Evolutionary conservation across 2,329 filamentous ascomycete species (phyloP).

Genomic region (Reticulascus tulasneorum): DNA sequence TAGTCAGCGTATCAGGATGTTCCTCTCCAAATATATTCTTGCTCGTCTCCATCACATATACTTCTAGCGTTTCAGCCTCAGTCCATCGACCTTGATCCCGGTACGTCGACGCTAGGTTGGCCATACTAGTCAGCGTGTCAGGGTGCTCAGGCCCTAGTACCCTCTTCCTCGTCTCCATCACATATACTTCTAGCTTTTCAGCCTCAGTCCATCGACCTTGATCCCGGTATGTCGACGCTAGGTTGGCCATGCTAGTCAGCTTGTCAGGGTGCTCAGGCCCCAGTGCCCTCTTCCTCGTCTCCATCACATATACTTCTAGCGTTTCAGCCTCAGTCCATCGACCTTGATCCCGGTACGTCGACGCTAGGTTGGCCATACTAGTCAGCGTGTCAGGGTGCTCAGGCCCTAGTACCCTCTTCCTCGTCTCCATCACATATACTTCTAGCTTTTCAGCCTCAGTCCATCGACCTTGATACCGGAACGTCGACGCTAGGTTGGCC

Average conservation of each 20-base stretch:
- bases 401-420: background rate
- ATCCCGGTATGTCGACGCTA: conserved; percentile 7
- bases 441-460: conserved; percentile 4
- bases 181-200: conserved; percentile 7
- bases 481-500: background rate
- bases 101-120: conserved; percentile 8
- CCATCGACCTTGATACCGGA: background rate
- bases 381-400: conserved; percentile 2
- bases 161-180: conserved; percentile 6
- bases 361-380: conserved; percentile 7
- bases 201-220: conserved; percentile 12
- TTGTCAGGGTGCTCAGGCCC: conserved; percentile 4
- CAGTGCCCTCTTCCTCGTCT: conserved; percentile 4
- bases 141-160: conserved; percentile 7
- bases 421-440: background rate
- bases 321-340: conserved; percentile 10
- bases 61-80: conserved; percentile 11
- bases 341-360: conserved; percentile 1
- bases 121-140: conserved; percentile 9
- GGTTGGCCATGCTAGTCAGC: conserved; percentile 9
- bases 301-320: conserved; percentile 4
- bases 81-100: conserved; percentile 8
- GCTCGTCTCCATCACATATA: conserved; percentile 5
- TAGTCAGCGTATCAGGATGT: conserved; percentile 5
- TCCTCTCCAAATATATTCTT: conserved; percentile 10